phyloP scores from a whole-genome alignment of 257 asterid genomes.

The Mentha longifolia region DNA sequence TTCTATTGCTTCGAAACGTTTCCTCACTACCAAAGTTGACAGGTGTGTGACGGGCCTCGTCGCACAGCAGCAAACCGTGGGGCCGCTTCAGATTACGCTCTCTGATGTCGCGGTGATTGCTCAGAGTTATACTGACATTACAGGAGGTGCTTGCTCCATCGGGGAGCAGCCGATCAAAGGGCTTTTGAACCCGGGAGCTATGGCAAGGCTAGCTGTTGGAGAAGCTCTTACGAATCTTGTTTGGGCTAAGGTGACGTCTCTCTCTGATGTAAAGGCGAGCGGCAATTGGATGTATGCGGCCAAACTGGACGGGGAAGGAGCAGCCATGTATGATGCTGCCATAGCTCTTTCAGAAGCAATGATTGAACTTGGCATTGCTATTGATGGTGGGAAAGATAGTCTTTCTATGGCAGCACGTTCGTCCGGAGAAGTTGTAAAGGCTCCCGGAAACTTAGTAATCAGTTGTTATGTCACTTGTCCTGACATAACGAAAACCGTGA shows the following conservation, averaged over 20 bases:
- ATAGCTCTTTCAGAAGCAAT: constrained; percentile 89
- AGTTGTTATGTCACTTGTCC: constrained; percentile 93
- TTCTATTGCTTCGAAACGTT: constrained; percentile 85
- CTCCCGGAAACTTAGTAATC: constrained; percentile 94
- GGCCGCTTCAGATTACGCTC: constrained; percentile 89
- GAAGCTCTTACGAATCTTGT: constrained; percentile 93
- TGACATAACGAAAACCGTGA: constrained; percentile 88
- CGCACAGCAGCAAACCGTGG: constrained; percentile 98
- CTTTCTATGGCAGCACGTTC: constrained; percentile 96
- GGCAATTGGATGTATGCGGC: constrained; percentile 99
- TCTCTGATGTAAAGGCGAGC: constrained; percentile 87
- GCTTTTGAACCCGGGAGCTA: constrained; percentile 84
- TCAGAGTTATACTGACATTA: constrained; percentile 71
- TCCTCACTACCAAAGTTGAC: constrained; percentile 92
- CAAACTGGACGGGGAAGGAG: constrained; percentile 96
- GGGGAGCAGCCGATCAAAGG: constrained; percentile 95
- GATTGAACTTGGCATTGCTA: constrained; percentile 93
- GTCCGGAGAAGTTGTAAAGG: constrained; percentile 87
- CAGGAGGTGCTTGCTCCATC: constrained; percentile 93
- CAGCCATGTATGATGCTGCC: constrained; percentile 95
- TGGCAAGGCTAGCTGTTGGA: constrained; percentile 92
- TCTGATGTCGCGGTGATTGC: constrained; percentile 91
- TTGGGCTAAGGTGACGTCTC: constrained; percentile 88
- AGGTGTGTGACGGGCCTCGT: constrained; percentile 96
- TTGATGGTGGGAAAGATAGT: constrained; percentile 97